A percentile compares a stretch with the other conserved stretches of the same genome.
Evolutionary conservation across 169 alveolate genomes (phyloP).

Genomic region (Cyclospora cayetanensis): DNA sequence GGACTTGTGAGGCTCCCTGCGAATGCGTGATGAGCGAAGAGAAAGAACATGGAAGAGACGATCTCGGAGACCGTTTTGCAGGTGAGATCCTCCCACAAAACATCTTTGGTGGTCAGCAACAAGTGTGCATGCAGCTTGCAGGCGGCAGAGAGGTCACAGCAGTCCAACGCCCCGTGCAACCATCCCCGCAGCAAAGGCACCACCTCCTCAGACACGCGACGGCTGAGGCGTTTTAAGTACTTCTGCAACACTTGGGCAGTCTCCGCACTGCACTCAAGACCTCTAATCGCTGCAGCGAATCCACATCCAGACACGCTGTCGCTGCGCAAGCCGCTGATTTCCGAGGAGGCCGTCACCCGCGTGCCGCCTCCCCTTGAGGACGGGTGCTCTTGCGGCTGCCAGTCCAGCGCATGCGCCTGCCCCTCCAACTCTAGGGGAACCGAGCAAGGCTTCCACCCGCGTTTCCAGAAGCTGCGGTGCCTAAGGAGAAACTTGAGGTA

Average conservation of each 20-base stretch:
- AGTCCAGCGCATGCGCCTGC: not conserved
- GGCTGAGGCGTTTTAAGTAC: not conserved
- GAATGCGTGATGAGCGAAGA: constrained; percentile 71
- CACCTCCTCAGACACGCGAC: constrained; percentile 40
- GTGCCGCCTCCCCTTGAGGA: not conserved
- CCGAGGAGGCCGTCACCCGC: not conserved
- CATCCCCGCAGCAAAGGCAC: constrained; percentile 64
- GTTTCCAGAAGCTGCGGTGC: constrained; percentile 67
- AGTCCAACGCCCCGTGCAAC: constrained; percentile 70
- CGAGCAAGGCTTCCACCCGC: not conserved
- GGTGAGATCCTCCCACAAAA: constrained; percentile 48
- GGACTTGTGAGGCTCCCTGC: constrained; percentile 24
- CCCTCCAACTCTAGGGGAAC: not conserved
- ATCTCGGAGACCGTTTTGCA: constrained; percentile 35
- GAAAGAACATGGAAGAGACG: constrained; percentile 70
- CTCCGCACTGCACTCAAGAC: not conserved
- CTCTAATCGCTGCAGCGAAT: constrained; percentile 51
- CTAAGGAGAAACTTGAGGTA: constrained; percentile 68
- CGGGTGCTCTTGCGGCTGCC: constrained; percentile 26
- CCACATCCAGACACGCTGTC: constrained; percentile 33
- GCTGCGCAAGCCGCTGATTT: constrained; percentile 8
- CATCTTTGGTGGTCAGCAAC: constrained; percentile 60
- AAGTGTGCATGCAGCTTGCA: constrained; percentile 75
- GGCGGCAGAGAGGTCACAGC: constrained; percentile 63
- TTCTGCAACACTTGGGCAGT: not conserved